Conservation (phyloP, 129 eudicot genomes). For the Sambucus nigra region DNA sequence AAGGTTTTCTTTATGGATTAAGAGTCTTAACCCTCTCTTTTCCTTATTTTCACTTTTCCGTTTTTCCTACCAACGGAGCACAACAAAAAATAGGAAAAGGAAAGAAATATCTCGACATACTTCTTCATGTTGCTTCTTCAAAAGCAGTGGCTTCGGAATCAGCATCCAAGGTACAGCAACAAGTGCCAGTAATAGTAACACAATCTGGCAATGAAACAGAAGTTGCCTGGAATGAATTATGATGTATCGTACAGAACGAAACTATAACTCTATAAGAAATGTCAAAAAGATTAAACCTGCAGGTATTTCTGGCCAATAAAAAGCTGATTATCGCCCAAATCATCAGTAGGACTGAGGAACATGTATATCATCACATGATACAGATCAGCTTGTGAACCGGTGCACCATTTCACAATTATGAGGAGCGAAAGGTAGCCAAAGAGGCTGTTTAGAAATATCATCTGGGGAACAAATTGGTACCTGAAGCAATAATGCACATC, state of each 20-base stretch:
- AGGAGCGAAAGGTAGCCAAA: slow-evolving; percentile 90
- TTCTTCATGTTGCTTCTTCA: slow-evolving; percentile 71
- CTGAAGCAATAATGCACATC: slow-evolving; percentile 28
- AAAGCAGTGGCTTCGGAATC: slow-evolving; percentile 76
- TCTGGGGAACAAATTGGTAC: slow-evolving; percentile 83
- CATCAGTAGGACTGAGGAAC: slow-evolving; percentile 84
- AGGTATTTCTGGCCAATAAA: slow-evolving; percentile 69
- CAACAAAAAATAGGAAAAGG: background rate
- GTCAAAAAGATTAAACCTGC: slow-evolving; percentile 38
- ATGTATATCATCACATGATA: slow-evolving; percentile 89
- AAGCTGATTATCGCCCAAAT: slow-evolving; percentile 70
- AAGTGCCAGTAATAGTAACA: slow-evolving; percentile 56
- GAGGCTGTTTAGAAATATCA: slow-evolving; percentile 68
- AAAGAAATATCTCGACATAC: slow-evolving; percentile 30
- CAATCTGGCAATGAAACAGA: slow-evolving; percentile 24
- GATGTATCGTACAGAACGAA: background rate
- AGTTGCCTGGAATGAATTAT: background rate
- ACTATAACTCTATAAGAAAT: background rate
- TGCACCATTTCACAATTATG: slow-evolving; percentile 81
- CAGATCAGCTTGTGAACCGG: slow-evolving; percentile 86
- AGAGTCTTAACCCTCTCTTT: no score
- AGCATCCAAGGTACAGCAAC: slow-evolving; percentile 93
- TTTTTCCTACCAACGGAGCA: no score
- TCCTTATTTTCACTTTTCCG: no score
- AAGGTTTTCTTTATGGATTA: no score